Evolutionary conservation across 2,329 filamentous ascomycete species (phyloP).

Genomic region (Aspergillus fumigatiaffinis): DNA sequence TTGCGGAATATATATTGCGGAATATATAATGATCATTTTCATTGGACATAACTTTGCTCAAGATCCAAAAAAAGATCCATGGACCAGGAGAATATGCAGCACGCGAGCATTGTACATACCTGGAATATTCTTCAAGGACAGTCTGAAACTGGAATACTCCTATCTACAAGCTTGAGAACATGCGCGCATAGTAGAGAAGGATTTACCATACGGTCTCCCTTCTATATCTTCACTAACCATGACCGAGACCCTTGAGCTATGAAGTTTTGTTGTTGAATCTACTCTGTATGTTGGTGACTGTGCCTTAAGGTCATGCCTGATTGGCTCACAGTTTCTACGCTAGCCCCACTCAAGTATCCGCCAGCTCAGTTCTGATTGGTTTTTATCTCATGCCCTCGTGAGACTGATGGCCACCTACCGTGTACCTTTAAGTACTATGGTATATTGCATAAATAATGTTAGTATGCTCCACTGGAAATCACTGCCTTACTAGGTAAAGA

Average conservation of each 20-base stretch:
- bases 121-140: not conserved
- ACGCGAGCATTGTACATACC: no score
- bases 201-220: not conserved
- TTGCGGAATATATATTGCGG: not conserved
- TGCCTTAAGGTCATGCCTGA: not conserved
- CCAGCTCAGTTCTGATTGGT: constrained; percentile 11
- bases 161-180: not conserved
- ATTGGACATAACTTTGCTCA: no score
- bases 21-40: not conserved
- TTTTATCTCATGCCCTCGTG: not conserved
- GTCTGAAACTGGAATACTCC: not conserved
- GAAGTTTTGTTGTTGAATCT: not conserved
- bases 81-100: no score
- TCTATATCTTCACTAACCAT: not conserved
- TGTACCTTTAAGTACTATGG: no score
- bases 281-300: no score
- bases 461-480: no score
- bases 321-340: not conserved
- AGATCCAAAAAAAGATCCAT: no score
- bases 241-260: not conserved
- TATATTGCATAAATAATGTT: no score
- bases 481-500: no score
- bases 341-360: constrained; percentile 19
- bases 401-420: no score
- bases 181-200: not conserved